Evolutionary conservation across 2,329 filamentous ascomycete genomes (phyloP), one percentile per base, ranked within the genome.

Genomic region (Zasmidium angulare): DNA sequence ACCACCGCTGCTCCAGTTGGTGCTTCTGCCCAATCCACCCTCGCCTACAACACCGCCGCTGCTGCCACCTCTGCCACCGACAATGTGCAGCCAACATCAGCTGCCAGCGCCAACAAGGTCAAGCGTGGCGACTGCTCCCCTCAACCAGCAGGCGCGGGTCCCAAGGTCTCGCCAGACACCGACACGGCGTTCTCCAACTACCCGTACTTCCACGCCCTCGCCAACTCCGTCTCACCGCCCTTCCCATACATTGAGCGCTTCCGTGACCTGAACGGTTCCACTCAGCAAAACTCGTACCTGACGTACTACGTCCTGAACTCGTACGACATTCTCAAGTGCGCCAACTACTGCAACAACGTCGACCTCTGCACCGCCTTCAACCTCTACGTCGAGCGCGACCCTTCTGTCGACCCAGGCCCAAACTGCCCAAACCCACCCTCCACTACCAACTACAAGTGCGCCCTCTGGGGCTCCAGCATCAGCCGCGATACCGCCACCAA

Each of bases 91-190:
- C 62, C 62, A 26, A 59, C 62, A 17, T 59, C 65, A 14, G 63
- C 65, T 10, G 56, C 63, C 20, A 51, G 48, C 9, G 40, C 57
- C 52, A 61, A 58, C 46, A 62, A 62, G 48, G 21, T 56, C 29
- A 64, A 65, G 62, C 63, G 63, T 46, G 73, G 74, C 50, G 65
- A 71, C 50, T 76, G 74, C 61, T 67, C 71, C 20, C 65, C 70
- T 53, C 72, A 77, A 59, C 74, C 74, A n/a, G 70, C 72, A 52
- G 71, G 68, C 21, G 68, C 71, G 52, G 73, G 69, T n/a, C 74
- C 74, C 50, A 59, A 51, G 31, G 60, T 58, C 26, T 26, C 60
- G 10, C 67, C 68, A 19, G 68, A 70, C 56, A 71, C 68, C 24
- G 50, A 53, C 17, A 57, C 58, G 52, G 69, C 62, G 60, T 74